Evolutionary conservation across 495 filamentous ascomycete species (phyloP).

Genomic region (Lindgomyces ingoldianus): DNA sequence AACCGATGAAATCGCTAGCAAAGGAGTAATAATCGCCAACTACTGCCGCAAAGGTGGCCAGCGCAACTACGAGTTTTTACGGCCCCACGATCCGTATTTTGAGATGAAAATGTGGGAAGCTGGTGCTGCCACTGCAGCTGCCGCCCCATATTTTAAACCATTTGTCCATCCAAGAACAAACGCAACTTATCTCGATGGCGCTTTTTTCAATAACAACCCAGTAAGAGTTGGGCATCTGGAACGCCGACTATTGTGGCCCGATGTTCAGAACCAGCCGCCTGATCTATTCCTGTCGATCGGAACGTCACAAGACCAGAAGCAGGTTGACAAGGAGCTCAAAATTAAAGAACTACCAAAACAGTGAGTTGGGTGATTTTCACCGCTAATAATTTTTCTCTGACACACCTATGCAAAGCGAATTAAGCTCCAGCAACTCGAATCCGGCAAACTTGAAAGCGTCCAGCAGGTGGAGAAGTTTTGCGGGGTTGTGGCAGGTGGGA

Average conservation of each 20-base stretch:
- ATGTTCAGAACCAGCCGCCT: conserved; percentile 36
- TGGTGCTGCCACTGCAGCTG: conserved; percentile 51
- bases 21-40: conserved; percentile 49
- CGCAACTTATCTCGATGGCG: conserved; percentile 29
- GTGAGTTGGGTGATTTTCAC: not conserved
- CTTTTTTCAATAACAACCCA: conserved; percentile 47
- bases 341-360: not conserved
- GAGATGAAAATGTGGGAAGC: conserved; percentile 53
- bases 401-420: not conserved
- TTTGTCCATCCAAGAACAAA: conserved; percentile 43
- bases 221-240: conserved; percentile 45
- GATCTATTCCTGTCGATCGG: conserved; percentile 50
- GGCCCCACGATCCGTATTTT: conserved; percentile 44
- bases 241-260: conserved; percentile 47
- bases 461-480: not conserved
- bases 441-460: not conserved
- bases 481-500: not conserved
- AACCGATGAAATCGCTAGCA: conserved; percentile 42
- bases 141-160: conserved; percentile 51
- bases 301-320: conserved; percentile 32
- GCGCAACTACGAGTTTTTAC: conserved; percentile 45
- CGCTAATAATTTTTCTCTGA: not conserved
- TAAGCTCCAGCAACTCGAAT: not conserved
- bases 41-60: conserved; percentile 46
- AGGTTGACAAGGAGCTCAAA: not conserved